Base-by-base conservation (phyloP, 2,329 filamentous ascomycete species). In the Erysiphe pulchra region DNA sequence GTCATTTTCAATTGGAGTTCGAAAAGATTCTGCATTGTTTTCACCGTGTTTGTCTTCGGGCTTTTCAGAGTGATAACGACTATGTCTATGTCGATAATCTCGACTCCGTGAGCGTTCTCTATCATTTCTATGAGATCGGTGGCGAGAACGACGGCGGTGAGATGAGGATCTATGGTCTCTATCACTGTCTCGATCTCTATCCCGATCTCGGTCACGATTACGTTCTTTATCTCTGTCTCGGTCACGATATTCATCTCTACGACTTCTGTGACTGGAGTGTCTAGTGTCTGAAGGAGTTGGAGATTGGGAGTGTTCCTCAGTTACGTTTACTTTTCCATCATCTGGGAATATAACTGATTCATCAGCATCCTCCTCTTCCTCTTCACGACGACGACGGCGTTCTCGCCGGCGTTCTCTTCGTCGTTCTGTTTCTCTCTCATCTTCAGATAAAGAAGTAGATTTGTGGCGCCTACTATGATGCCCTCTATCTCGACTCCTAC, bases 261-360 rank as follows among this genome's bases (percentile, higher is more conserved):
- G 75, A 52, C 73, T 75, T 49, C 73, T 71, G 53, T 75, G 71
- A 43, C 67, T 66, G 7, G 71, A 68, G 46, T 68, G 61, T 50
- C 68, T 72, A 34, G 67, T 67, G 10, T 69, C 67, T 12, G 73
- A 71, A 1, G 70, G 71, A 2, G 80, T 83, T 5, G 68, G 67
- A 5, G 79, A 82, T 47, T 77, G 68, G 0, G 76, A 75, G 44
- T 70, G 68, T 42, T 74, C 69, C 12, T 64, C 62, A 51, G 66
- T 55, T 50, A 65, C 64, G 42, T 65, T 61, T 51, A 60, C 59
- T 49, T 50, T 53, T 30, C 45, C 49, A 28, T 53, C 49, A 28
- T 53, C 51, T 2, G 45, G 45, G 42, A 44, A 50, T 13, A 51
- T 53, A 12, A 41, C 49, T 46, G 45, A 24, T 2, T 46, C 50